phyloP scores from a whole-genome alignment of 495 filamentous ascomycete genomes.

The Penicillium maclennaniae region DNA sequence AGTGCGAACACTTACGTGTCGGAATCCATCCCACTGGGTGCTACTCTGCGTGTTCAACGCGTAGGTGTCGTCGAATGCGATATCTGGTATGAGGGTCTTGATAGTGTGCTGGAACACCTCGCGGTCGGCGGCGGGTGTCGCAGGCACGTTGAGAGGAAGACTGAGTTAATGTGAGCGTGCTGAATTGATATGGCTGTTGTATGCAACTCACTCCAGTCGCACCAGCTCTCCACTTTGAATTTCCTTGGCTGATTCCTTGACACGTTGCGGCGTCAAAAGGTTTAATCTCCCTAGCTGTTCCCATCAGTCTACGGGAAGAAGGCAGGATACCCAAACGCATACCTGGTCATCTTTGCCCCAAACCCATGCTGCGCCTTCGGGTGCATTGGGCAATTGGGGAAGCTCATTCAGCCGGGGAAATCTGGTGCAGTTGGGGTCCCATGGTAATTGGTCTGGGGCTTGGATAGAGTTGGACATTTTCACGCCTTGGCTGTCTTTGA shows the following conservation, averaged over 20 bases:
- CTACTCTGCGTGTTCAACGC: constrained; percentile 67
- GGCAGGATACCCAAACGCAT: background rate
- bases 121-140: constrained; percentile 47
- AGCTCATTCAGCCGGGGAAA: constrained; percentile 54
- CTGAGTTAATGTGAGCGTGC: constrained; percentile 21
- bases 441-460: constrained; percentile 40
- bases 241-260: constrained; percentile 46
- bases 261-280: constrained; percentile 53
- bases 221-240: constrained; percentile 54
- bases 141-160: constrained; percentile 52
- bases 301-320: background rate
- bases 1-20: constrained; percentile 46
- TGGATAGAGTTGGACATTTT: constrained; percentile 16
- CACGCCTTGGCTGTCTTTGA: background rate
- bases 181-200: constrained; percentile 11
- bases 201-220: constrained; percentile 38
- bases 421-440: constrained; percentile 48
- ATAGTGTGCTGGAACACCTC: constrained; percentile 51
- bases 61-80: constrained; percentile 59
- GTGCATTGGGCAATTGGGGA: constrained; percentile 40
- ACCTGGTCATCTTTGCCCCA: constrained; percentile 61
- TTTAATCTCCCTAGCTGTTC: constrained; percentile 51
- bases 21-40: constrained; percentile 73
- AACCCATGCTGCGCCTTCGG: constrained; percentile 56
- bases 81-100: constrained; percentile 36